phyloP scores from a whole-genome alignment of 192 early-diverging fungal genomes.

The Coemansia sp. region DNA sequence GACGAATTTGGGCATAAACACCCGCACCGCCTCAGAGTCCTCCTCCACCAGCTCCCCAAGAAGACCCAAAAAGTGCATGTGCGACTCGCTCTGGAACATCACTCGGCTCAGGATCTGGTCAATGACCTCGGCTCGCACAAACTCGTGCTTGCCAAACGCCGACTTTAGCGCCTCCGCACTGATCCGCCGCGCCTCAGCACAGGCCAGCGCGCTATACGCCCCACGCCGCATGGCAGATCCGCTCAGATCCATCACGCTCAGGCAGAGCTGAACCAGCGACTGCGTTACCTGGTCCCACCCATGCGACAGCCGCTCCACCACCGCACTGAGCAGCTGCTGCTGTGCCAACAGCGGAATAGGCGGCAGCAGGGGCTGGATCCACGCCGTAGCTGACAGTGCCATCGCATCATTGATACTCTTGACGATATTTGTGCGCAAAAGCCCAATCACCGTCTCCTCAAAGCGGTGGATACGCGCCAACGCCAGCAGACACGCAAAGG shows the following conservation, averaged over 20 bases:
- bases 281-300: constrained; percentile 54
- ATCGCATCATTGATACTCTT: constrained; percentile 25
- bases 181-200: constrained; percentile 7
- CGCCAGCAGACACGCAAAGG: constrained; percentile 64
- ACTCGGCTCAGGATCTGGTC: constrained; percentile 58
- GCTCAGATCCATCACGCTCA: constrained; percentile 24
- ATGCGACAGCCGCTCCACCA: constrained; percentile 24
- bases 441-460: constrained; percentile 54
- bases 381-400: constrained; percentile 7
- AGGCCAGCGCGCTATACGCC: constrained; percentile 16
- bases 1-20: constrained; percentile 52
- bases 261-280: constrained; percentile 39
- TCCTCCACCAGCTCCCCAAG: constrained; percentile 24
- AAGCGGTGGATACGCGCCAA: constrained; percentile 71
- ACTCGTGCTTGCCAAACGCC: constrained; percentile 58
- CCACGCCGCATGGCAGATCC: constrained; percentile 8
- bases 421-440: constrained; percentile 26
- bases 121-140: constrained; percentile 68
- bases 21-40: constrained; percentile 25
- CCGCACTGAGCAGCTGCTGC: constrained; percentile 10
- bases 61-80: constrained; percentile 21
- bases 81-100: constrained; percentile 28
- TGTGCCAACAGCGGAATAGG: neutral
- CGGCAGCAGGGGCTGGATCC: constrained; percentile 16
- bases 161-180: constrained; percentile 22